Conservation (phyloP, 2,329 filamentous ascomycete species). For the Beauveria rudraprayagi region DNA sequence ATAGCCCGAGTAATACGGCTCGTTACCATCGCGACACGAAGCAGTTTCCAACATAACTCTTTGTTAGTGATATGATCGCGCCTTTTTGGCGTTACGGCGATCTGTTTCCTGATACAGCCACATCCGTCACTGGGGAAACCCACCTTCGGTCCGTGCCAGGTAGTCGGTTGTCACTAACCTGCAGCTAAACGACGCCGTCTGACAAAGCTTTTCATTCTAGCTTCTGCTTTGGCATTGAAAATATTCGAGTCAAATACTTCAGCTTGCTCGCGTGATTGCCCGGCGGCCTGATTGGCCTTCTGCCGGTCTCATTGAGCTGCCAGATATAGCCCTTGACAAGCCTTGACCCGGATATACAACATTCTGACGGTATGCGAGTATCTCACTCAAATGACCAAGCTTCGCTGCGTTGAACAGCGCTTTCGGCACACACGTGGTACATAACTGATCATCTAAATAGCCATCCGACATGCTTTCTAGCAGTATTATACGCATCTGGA, state of each 20-base stretch:
- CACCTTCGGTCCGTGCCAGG: background rate
- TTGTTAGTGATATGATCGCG: background rate
- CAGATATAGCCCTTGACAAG: background rate
- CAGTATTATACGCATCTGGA: background rate
- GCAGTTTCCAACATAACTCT: background rate
- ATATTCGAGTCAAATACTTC: background rate
- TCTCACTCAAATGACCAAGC: too few species aligned
- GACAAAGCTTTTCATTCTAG: background rate
- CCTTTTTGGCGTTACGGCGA: background rate
- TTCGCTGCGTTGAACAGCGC: too few species aligned
- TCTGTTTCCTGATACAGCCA: background rate
- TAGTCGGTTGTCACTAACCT: background rate
- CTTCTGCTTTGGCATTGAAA: background rate
- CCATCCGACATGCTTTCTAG: background rate
- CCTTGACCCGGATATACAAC: background rate
- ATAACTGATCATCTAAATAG: too few species aligned
- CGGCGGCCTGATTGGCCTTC: background rate
- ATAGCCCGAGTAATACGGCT: too few species aligned
- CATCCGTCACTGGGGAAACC: background rate
- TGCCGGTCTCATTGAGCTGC: background rate
- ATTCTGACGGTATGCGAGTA: too few species aligned
- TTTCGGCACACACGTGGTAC: background rate
- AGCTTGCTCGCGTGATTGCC: background rate
- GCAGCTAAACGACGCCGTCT: background rate
- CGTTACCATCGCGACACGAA: too few species aligned